Percentiles rank a stretch among this genome's conserved stretches.
phyloP scores from a whole-genome alignment of 208 protist genomes.

The Acanthamoeba rhysodes region DNA sequence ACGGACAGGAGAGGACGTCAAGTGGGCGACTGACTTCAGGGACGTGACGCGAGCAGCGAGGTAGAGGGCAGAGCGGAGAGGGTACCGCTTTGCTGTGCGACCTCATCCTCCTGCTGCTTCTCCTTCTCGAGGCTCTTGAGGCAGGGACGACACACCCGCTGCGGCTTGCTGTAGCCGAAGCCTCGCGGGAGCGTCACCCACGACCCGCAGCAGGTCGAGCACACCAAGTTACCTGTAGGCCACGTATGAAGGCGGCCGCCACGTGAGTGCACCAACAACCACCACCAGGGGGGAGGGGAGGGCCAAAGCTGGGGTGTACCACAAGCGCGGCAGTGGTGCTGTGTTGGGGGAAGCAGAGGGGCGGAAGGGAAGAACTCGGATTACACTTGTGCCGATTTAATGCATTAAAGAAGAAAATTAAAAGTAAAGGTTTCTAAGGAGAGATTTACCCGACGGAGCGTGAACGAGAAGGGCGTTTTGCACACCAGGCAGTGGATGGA shows the following conservation, averaged over 20 bases:
- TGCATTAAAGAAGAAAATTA: background rate
- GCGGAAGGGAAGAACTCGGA: background rate
- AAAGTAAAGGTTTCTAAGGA: too few species aligned
- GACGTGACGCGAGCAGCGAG: background rate
- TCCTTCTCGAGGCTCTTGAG: conserved; percentile 19
- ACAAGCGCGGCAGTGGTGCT: conserved; percentile 62
- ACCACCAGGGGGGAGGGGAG: background rate
- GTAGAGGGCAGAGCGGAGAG: background rate
- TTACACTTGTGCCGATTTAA: background rate
- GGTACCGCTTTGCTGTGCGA: background rate
- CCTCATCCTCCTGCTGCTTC: conserved; percentile 13
- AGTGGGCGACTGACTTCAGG: too few species aligned
- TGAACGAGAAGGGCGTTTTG: conserved; percentile 47
- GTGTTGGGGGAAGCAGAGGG: background rate
- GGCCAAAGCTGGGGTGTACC: background rate
- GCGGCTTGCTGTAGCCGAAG: conserved; percentile 6
- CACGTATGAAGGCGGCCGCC: background rate
- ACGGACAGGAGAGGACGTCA: background rate
- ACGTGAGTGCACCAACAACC: background rate
- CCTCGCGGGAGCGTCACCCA: background rate
- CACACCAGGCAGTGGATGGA: conserved; percentile 43
- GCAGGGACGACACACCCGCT: conserved; percentile 36
- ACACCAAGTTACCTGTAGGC: conserved; percentile 21
- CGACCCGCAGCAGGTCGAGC: background rate
- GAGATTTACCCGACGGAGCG: conserved; percentile 20